Percentiles rank a stretch among this genome's conserved stretches.
Conservation (phyloP, 2,329 filamentous ascomycete genomes). For the Fusarium sp. region DNA sequence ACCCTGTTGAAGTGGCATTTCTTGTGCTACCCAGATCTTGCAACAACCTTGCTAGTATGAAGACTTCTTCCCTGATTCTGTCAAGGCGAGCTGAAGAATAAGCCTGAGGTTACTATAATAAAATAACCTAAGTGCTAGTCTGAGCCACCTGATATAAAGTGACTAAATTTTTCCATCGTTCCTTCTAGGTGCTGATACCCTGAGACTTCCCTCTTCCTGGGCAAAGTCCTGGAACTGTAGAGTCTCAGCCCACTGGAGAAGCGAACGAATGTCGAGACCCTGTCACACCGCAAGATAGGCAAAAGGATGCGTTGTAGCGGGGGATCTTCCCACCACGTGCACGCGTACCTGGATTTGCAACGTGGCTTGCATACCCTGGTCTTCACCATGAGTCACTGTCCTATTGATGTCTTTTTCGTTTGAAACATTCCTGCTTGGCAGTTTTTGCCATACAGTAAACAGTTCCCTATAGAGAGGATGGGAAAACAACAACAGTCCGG, state of each 20-base stretch:
- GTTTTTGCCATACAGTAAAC: too few relatives aligned
- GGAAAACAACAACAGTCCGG: neutral
- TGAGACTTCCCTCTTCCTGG: neutral
- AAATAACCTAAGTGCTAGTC: neutral
- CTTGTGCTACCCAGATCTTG: neutral
- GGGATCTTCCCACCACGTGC: neutral
- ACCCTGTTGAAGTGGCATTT: neutral
- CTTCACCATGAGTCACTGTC: neutral
- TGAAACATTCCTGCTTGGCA: neutral
- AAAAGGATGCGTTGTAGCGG: neutral
- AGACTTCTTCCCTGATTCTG: neutral
- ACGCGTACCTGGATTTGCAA: slow-evolving; percentile 2
- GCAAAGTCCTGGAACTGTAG: neutral
- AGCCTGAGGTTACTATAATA: neutral
- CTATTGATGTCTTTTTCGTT: neutral
- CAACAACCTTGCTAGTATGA: neutral
- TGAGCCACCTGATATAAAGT: neutral
- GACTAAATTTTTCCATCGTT: neutral
- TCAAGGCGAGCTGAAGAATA: neutral
- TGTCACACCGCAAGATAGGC: slow-evolving; percentile 1
- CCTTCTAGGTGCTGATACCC: neutral
- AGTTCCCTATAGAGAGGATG: too few relatives aligned
- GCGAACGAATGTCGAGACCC: neutral
- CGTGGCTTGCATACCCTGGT: neutral
- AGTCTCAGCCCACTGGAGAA: neutral